phyloP scores from a whole-genome alignment of 2,329 filamentous ascomycete species.

The Dothideomycetes sp. region DNA sequence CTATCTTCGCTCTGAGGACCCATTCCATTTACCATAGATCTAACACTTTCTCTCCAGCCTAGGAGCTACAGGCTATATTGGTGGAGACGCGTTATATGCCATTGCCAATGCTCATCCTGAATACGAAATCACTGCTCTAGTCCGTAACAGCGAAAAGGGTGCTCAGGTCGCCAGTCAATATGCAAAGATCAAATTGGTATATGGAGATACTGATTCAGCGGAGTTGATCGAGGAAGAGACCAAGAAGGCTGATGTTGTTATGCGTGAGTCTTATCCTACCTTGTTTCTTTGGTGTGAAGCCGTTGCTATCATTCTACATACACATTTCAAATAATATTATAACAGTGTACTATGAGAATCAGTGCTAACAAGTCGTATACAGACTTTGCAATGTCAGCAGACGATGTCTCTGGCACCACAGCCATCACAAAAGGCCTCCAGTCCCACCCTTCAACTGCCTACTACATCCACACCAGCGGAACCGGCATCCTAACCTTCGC shows the following conservation, averaged over 20 bases:
- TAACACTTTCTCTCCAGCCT: slow-evolving; percentile 1
- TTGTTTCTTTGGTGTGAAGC: too few relatives aligned
- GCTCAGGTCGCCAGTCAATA: slow-evolving; percentile 17
- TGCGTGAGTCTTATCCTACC: slow-evolving; percentile 23
- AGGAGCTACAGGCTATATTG: slow-evolving; percentile 31
- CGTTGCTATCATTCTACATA: too few relatives aligned
- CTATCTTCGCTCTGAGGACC: too few relatives aligned
- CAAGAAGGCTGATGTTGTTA: slow-evolving; percentile 40
- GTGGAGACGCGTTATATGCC: slow-evolving; percentile 33
- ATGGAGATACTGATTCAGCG: slow-evolving; percentile 38
- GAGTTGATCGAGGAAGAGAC: slow-evolving; percentile 35
- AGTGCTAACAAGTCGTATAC: slow-evolving; percentile 10
- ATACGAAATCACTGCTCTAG: slow-evolving; percentile 36
- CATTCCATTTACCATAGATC: too few relatives aligned
- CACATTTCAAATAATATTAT: too few relatives aligned
- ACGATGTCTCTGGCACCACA: slow-evolving; percentile 34
- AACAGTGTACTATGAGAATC: too few relatives aligned
- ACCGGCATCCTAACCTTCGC: slow-evolving; percentile 45
- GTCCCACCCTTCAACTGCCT: slow-evolving; percentile 29
- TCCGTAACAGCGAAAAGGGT: slow-evolving; percentile 26
- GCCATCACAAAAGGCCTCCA: slow-evolving; percentile 43
- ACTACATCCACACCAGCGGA: slow-evolving; percentile 43
- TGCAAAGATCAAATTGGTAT: slow-evolving; percentile 37
- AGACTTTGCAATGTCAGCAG: slow-evolving; percentile 34
- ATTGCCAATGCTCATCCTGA: slow-evolving; percentile 38